These are phyloP conservation scores for Boletus rubropictus DNA, from an alignment of 768 basidiomycete genomes.

Conservation along the genomic window DNA sequence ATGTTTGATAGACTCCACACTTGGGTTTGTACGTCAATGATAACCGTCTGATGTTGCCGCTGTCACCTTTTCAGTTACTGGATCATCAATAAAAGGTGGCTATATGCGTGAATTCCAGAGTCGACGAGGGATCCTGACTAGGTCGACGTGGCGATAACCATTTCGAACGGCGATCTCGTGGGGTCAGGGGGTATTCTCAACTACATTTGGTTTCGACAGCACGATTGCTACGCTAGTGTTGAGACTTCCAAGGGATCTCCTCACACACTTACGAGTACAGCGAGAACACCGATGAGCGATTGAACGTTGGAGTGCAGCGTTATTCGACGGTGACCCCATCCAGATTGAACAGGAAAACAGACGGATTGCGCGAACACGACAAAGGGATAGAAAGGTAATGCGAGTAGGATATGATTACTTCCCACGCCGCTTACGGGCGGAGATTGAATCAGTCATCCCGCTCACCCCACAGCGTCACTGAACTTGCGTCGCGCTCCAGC, in stretches of 20 bases:
- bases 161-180: constrained; percentile 54
- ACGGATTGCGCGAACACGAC: no score
- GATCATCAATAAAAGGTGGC: no score
- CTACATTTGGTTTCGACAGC: constrained; percentile 70
- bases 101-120: no score
- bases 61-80: constrained; percentile 41
- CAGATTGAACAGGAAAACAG: no score
- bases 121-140: no score
- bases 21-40: constrained; percentile 52
- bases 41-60: constrained; percentile 37
- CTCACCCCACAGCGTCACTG: constrained; percentile 30
- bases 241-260: constrained; percentile 23
- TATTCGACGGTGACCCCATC: no score
- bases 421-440: constrained; percentile 17
- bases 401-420: no score
- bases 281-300: no score
- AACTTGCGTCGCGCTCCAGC: constrained; percentile 23
- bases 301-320: no score
- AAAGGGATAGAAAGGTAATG: no score
- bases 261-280: background rate
- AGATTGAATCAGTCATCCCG: constrained; percentile 29
- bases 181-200: constrained; percentile 46
- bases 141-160: constrained; percentile 83
- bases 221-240: constrained; percentile 53
- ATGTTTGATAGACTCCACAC: constrained; percentile 68